Evolutionary conservation across 2,329 filamentous ascomycete species (phyloP).

Genomic region (Huntiella bhutanensis): DNA sequence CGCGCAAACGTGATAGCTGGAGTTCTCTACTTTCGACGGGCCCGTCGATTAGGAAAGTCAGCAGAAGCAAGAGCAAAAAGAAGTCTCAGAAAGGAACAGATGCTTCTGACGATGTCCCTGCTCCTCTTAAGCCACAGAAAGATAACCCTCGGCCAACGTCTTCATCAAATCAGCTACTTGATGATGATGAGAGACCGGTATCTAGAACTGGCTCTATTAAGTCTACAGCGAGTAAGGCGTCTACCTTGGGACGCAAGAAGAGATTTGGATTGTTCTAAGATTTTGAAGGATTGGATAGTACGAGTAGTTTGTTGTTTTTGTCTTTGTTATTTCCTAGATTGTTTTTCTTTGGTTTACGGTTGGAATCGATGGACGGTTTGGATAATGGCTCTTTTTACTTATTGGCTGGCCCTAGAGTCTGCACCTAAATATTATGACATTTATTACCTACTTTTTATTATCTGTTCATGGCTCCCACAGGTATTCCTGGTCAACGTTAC

Average conservation of each 20-base stretch:
- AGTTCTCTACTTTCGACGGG: not conserved
- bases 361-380: not conserved
- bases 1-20: not conserved
- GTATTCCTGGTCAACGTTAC: constrained; percentile 21
- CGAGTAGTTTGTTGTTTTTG: not conserved
- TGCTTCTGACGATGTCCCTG: not conserved
- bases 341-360: constrained; percentile 2
- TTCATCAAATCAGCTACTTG: not conserved
- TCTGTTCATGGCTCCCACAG: constrained; percentile 19
- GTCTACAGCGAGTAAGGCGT: constrained; percentile 1
- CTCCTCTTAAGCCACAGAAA: not conserved
- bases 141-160: not conserved
- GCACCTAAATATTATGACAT: not conserved
- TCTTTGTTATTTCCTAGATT: not conserved
- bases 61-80: not conserved
- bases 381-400: not conserved
- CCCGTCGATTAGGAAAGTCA: not conserved
- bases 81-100: constrained; percentile 1
- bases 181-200: not conserved
- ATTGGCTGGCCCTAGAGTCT: not conserved
- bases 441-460: not conserved
- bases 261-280: constrained; percentile 8
- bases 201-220: not conserved
- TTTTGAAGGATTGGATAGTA: not conserved
- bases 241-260: not conserved